Conservation (phyloP, 805 yeast species). For the Jamesozyma spencerorum region DNA sequence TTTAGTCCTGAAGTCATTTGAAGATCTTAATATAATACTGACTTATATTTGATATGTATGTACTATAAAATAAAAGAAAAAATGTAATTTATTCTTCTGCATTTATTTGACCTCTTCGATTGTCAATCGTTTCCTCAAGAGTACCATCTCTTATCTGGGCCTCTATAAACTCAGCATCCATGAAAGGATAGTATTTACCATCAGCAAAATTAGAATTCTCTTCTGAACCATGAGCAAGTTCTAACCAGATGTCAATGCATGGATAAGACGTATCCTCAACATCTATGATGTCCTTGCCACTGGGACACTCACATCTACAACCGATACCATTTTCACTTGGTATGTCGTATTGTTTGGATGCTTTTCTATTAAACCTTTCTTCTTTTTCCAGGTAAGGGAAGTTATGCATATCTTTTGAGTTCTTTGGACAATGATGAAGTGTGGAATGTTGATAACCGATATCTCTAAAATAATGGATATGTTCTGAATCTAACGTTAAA, state of each 20-base stretch:
- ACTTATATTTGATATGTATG: too few relatives aligned
- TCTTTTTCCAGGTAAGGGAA: constrained; percentile 32
- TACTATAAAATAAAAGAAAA: too few relatives aligned
- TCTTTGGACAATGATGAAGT: constrained; percentile 74
- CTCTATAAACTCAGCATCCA: too few relatives aligned
- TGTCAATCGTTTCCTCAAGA: too few relatives aligned
- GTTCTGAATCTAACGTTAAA: constrained; percentile 54
- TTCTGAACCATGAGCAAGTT: constrained; percentile 5
- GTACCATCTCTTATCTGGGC: too few relatives aligned
- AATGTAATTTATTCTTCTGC: too few relatives aligned
- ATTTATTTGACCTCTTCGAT: too few relatives aligned
- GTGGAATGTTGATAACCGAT: constrained; percentile 82
- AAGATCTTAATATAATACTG: too few relatives aligned
- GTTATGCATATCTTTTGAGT: constrained; percentile 20
- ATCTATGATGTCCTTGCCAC: constrained; percentile 49
- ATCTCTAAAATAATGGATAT: constrained; percentile 85
- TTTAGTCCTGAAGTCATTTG: constrained; percentile 1
- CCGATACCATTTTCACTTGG: constrained; percentile 50
- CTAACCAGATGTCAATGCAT: constrained; percentile 40
- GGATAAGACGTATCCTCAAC: constrained; percentile 42
- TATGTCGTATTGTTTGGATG: constrained; percentile 28
- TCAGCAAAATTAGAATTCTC: constrained; percentile 1
- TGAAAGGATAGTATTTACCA: too few relatives aligned
- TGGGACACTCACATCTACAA: constrained; percentile 80
- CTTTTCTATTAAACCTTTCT: constrained; percentile 14